A percentile compares a stretch with the other conserved stretches of the same genome.
These are phyloP conservation scores for Malus domestica DNA, from an alignment of 306 rosid species.

Conservation along the genomic window ASM211411v1 NC_041798.1:35936001-35936500, in stretches of 20 bases:
- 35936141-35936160: not conserved
- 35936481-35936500: conserved; percentile 66
- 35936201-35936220: not conserved
- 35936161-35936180: not conserved
- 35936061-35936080: not conserved
- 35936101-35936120: not conserved
- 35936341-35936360: not conserved
- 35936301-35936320: conserved; percentile 12
- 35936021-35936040: not conserved
- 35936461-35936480: conserved; percentile 84
- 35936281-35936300: conserved; percentile 97
- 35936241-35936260: conserved; percentile 94
- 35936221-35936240: conserved; percentile 88
- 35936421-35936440: conserved; percentile 93
- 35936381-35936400: conserved; percentile 66
- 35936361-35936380: conserved; percentile 4
- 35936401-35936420: conserved; percentile 69
- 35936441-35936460: conserved; percentile 55
- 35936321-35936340: not conserved
- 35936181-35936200: not conserved
- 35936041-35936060: not conserved
- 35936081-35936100: not conserved
- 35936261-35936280: conserved; percentile 93
- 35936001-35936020: not conserved
- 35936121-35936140: not conserved